Base-by-base conservation (phyloP, 352 stramenopile genomes). In the Pythium diclinum region DNA sequence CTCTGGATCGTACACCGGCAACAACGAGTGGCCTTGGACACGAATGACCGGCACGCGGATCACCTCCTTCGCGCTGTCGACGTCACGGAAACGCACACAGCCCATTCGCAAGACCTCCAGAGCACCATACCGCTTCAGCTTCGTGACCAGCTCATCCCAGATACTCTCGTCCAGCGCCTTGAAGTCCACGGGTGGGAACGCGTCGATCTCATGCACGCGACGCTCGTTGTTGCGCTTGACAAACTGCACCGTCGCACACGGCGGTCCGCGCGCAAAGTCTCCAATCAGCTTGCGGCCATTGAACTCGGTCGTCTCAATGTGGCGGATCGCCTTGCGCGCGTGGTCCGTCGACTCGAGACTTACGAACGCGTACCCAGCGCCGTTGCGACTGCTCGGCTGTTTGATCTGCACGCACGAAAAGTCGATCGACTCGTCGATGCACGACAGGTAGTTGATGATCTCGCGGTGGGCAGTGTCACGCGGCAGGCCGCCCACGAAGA, bases 401-500 rank as follows among this genome's bases (percentile, higher is more conserved):
- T 90, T 88, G 60, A 91, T 73, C 49, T 91, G 83, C 44, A 93
- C 79, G 55, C 67, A 72, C 33, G 72, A 71, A 11, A 23, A 51
- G 51, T 69, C 73, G 33, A 91, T 68, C 7, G 65, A 73, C 3
- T 83, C 80, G 57, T 84, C 80, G 11, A 89, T 74, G 3, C 69
- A 59, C 7, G 63, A 56, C 28, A 93, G 69, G 53, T 78, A 93
- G 11, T 79, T 73, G 14, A 75, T 68, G 61, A 93, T 75, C 3
- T 91, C 82, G 3, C 34, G 36, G n/a, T 53, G 72, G 0, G 60
- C 61, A 0, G 74, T 77, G 11, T 87, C 67, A 8, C 60, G 60
- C 6, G 83, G 82, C 6, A 94, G 59, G 51, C 87, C 88, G 23
- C 83, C 82, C 5, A 94, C 69, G 48, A 89, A 91, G 49, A 94